These are phyloP conservation scores for Acacia acuminata DNA, from an alignment of 306 rosid genomes.

Conservation along the genomic window DNA sequence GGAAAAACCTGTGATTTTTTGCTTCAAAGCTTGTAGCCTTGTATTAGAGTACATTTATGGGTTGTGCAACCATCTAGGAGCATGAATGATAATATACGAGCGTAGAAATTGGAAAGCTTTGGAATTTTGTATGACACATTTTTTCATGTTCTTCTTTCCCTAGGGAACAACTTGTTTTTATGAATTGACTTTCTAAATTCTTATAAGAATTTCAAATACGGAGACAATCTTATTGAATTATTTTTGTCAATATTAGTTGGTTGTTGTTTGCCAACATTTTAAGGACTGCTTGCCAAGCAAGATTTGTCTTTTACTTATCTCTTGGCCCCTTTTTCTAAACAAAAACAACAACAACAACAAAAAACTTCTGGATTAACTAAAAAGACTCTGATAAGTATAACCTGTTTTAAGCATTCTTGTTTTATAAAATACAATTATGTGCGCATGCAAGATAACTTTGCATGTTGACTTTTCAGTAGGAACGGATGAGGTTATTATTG, in stretches of 20 bases:
- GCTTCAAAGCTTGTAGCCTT: neutral
- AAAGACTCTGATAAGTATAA: neutral
- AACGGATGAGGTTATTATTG: neutral
- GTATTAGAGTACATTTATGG: slow-evolving; percentile 15
- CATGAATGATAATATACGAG: neutral
- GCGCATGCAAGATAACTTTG: neutral
- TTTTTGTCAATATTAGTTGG: slow-evolving; percentile 2
- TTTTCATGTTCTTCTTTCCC: neutral
- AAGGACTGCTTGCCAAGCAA: slow-evolving; percentile 10
- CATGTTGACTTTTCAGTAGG: neutral
- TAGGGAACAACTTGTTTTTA: neutral
- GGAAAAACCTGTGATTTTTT: neutral
- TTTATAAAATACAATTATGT: neutral
- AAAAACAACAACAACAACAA: neutral
- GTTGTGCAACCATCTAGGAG: slow-evolving; percentile 9
- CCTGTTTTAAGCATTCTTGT: neutral
- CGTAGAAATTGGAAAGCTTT: neutral
- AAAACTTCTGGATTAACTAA: neutral
- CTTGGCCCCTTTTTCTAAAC: neutral
- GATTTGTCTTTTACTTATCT: neutral
- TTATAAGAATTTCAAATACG: neutral
- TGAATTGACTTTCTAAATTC: neutral
- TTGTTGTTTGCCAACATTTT: slow-evolving; percentile 17
- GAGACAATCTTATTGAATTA: slow-evolving; percentile 8
- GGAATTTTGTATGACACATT: neutral